Evolutionary conservation across 2,329 filamentous ascomycete species (phyloP).

Genomic region (Pestalotiopsis sp.): DNA sequence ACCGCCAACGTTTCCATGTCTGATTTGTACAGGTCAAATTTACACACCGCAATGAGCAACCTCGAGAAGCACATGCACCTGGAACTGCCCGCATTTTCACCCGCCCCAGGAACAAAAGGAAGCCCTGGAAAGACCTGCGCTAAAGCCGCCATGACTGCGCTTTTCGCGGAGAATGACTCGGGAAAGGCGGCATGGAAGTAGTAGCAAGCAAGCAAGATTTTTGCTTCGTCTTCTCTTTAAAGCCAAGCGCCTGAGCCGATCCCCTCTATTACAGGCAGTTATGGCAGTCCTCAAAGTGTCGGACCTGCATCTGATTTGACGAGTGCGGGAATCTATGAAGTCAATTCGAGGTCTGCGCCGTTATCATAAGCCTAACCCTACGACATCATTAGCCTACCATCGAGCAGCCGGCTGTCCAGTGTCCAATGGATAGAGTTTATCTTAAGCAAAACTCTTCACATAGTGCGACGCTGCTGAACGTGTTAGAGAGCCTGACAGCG

Average conservation of each 20-base stretch:
- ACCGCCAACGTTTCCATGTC: not conserved
- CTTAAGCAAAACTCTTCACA: not conserved
- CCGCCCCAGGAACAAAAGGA: not conserved
- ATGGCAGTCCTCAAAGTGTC: not conserved
- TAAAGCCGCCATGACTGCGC: not conserved
- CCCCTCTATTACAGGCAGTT: not conserved
- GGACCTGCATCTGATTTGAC: conserved; percentile 10
- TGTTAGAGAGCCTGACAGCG: too few species aligned
- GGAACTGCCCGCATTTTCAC: not conserved
- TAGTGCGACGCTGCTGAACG: not conserved
- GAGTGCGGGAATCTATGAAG: conserved; percentile 5
- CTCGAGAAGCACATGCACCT: not conserved
- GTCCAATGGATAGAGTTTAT: not conserved
- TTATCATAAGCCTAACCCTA: not conserved
- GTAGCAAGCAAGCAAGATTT: not conserved
- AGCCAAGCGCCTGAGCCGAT: not conserved
- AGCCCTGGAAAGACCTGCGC: not conserved
- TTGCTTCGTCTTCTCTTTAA: not conserved
- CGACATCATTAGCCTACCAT: not conserved
- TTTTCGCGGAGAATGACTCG: conserved; percentile 9
- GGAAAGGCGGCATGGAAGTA: not conserved
- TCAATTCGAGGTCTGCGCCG: not conserved
- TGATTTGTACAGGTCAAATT: not conserved
- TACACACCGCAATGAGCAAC: not conserved
- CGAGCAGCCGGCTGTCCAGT: not conserved